Percentiles rank a stretch among this genome's conserved stretches.
phyloP scores from a whole-genome alignment of 169 alveolate genomes.

The Eimeria necatrix region DNA sequence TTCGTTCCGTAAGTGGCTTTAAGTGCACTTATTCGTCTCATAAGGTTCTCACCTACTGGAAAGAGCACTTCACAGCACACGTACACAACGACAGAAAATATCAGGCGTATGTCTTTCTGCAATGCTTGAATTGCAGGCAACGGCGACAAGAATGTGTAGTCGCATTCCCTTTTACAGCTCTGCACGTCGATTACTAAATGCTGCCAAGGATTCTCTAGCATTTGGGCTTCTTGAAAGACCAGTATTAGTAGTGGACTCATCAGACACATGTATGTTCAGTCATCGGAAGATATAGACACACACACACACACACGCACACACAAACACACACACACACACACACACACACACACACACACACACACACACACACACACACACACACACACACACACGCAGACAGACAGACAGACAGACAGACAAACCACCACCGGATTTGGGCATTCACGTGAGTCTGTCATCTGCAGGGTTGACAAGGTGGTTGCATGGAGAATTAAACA shows the following conservation, averaged over 20 bases:
- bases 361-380: too few relatives aligned
- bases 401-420: too few relatives aligned
- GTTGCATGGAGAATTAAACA: slow-evolving; percentile 38
- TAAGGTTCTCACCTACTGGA: background rate
- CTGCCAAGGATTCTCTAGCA: slow-evolving; percentile 35
- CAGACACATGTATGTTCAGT: slow-evolving; percentile 11
- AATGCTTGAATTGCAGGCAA: slow-evolving; percentile 25
- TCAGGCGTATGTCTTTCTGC: background rate
- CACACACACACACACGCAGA: too few relatives aligned
- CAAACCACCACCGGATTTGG: too few relatives aligned
- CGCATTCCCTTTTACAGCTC: background rate
- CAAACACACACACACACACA: too few relatives aligned
- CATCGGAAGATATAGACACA: background rate
- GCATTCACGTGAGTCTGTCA: background rate
- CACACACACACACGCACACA: too few relatives aligned
- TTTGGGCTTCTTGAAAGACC: slow-evolving; percentile 32
- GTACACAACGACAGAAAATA: background rate
- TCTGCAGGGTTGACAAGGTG: slow-evolving; percentile 17
- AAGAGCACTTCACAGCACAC: background rate
- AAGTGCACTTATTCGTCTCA: background rate
- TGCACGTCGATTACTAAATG: slow-evolving; percentile 33
- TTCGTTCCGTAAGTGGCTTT: slow-evolving; percentile 25
- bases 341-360: too few relatives aligned
- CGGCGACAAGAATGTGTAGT: slow-evolving; percentile 50
- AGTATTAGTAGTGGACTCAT: slow-evolving; percentile 38